These are phyloP conservation scores for Sphagnum tenellum DNA, from an alignment of 225 moss, liverwort and hornwort species.

Conservation along the genomic window DNA sequence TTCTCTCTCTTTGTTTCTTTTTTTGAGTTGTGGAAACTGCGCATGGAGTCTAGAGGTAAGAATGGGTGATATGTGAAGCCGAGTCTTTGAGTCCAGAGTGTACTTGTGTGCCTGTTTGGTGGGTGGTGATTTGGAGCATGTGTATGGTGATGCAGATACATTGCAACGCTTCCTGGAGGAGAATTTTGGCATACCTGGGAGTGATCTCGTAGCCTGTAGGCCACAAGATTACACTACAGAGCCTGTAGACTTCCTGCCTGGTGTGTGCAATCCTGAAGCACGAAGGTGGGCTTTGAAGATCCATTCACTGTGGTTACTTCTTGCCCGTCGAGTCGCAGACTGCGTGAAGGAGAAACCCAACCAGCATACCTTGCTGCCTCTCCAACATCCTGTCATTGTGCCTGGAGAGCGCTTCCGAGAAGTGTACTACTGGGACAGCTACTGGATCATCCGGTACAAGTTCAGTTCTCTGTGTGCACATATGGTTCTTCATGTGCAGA, in stretches of 20 bases:
- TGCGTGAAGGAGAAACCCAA: slow-evolving; percentile 41
- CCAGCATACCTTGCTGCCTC: slow-evolving; percentile 48
- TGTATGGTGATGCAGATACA: slow-evolving; percentile 17
- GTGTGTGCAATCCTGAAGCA: slow-evolving; percentile 33
- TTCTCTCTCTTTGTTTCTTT: too few species aligned
- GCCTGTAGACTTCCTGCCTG: slow-evolving; percentile 42
- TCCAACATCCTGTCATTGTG: slow-evolving; percentile 49
- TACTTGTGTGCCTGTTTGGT: too few species aligned
- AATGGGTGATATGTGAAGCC: too few species aligned
- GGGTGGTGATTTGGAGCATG: too few species aligned
- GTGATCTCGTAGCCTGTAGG: slow-evolving; percentile 36
- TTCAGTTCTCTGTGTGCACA: neutral
- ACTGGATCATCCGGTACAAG: slow-evolving; percentile 62
- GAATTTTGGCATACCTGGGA: slow-evolving; percentile 51
- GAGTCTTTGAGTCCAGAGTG: too few species aligned
- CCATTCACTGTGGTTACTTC: slow-evolving; percentile 60
- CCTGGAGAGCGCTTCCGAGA: slow-evolving; percentile 79
- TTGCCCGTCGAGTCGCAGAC: slow-evolving; percentile 41
- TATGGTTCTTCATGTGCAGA: too few species aligned
- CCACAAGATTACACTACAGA: slow-evolving; percentile 24
- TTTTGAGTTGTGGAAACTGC: too few species aligned
- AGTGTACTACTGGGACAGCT: slow-evolving; percentile 94
- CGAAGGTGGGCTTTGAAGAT: slow-evolving; percentile 45
- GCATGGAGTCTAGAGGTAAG: too few species aligned
- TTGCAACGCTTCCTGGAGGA: slow-evolving; percentile 32